Conservation (phyloP, 1,284 basidiomycete species). For the Gomphus bonarii region DNA sequence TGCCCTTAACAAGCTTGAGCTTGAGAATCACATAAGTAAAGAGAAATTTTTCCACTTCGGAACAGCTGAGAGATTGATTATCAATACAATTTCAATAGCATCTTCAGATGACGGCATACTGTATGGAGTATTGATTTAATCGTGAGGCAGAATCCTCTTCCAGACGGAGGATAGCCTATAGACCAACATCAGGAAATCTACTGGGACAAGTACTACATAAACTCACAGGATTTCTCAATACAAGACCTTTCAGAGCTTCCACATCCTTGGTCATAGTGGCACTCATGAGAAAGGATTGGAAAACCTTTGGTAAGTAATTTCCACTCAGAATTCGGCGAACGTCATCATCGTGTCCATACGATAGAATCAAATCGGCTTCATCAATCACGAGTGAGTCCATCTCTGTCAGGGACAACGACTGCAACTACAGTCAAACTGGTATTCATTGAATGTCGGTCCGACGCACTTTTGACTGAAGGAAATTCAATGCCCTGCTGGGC, state of each 20-base stretch:
- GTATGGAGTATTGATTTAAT: slow-evolving; percentile 82
- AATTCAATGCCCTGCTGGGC: slow-evolving; percentile 72
- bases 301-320: slow-evolving; percentile 74
- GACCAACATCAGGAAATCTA: background rate
- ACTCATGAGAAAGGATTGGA: slow-evolving; percentile 95
- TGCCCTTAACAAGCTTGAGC: slow-evolving; percentile 89
- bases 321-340: slow-evolving; percentile 77
- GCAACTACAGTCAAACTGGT: background rate
- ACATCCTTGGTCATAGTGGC: slow-evolving; percentile 98
- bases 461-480: slow-evolving; percentile 70
- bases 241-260: slow-evolving; percentile 80
- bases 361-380: slow-evolving; percentile 95
- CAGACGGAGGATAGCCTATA: slow-evolving; percentile 71
- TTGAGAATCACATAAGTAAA: slow-evolving; percentile 92
- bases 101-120: slow-evolving; percentile 28
- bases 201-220: background rate
- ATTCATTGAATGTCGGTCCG: background rate
- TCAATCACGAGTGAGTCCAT: slow-evolving; percentile 92
- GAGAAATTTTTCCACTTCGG: slow-evolving; percentile 94
- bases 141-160: slow-evolving; percentile 76
- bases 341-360: slow-evolving; percentile 94
- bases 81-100: background rate
- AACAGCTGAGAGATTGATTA: slow-evolving; percentile 42
- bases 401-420: slow-evolving; percentile 49
- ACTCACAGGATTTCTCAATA: slow-evolving; percentile 79